These are phyloP conservation scores for Trichosporon sp. DNA, from an alignment of 1,284 basidiomycete genomes.

Conservation along the genomic window DNA sequence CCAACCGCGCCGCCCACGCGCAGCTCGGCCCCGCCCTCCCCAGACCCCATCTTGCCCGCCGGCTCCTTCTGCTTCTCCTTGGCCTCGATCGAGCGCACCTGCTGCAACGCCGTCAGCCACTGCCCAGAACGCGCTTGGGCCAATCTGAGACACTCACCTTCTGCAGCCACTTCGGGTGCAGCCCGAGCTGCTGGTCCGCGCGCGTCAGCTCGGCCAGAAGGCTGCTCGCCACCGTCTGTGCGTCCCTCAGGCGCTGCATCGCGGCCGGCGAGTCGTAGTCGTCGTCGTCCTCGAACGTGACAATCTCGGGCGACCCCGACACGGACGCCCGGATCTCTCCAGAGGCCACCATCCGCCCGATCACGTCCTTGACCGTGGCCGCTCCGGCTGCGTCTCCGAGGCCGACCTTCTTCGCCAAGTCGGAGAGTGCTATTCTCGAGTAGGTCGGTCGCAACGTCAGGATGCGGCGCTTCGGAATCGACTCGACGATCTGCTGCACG, in stretches of 20 bases:
- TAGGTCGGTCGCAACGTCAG: constrained; percentile 32
- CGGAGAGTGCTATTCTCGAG: constrained; percentile 30
- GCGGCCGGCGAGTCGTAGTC: constrained; percentile 18
- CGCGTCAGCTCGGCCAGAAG: constrained; percentile 28
- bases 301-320: constrained; percentile 17
- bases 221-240: constrained; percentile 17
- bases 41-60: constrained; percentile 2
- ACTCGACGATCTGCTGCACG: constrained; percentile 28
- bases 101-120: constrained; percentile 5
- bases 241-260: constrained; percentile 20
- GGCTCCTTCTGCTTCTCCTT: constrained; percentile 11
- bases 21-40: background rate
- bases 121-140: background rate
- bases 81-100: constrained; percentile 9
- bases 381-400: constrained; percentile 1
- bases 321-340: constrained; percentile 26
- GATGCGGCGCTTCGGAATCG: constrained; percentile 33
- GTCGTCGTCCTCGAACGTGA: constrained; percentile 33
- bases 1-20: constrained; percentile 14
- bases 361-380: constrained; percentile 10
- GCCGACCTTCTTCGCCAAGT: constrained; percentile 28
- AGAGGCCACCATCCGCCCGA: constrained; percentile 33
- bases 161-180: constrained; percentile 31
- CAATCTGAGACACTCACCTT: constrained; percentile 31
- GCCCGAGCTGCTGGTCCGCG: constrained; percentile 24